A percentile compares a stretch with the other conserved stretches of the same genome.
These are phyloP conservation scores for Monosporascus sp. DNA, from an alignment of 2,329 filamentous ascomycete genomes.

Conservation along the genomic window DNA sequence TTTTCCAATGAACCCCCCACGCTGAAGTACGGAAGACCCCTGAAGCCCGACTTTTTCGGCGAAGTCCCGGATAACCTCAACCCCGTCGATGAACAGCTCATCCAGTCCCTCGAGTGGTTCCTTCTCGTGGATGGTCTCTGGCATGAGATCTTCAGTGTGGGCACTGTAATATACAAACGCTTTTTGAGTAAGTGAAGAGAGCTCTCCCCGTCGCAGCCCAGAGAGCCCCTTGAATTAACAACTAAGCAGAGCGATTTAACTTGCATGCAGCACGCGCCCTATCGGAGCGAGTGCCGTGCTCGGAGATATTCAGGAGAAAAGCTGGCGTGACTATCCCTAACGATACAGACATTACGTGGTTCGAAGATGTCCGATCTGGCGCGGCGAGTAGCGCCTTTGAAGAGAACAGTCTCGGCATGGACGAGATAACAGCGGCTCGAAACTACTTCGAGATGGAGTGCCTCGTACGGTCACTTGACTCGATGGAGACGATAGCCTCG, in stretches of 20 bases:
- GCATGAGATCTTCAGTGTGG: slow-evolving; percentile 62
- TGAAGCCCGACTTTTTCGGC: slow-evolving; percentile 67
- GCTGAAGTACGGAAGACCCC: slow-evolving; percentile 54
- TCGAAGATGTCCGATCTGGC: slow-evolving; percentile 21
- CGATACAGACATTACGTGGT: slow-evolving; percentile 27
- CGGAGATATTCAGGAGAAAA: slow-evolving; percentile 39
- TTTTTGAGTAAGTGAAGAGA: slow-evolving; percentile 67
- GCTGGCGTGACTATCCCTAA: slow-evolving; percentile 27
- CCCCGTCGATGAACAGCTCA: slow-evolving; percentile 62
- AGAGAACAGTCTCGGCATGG: slow-evolving; percentile 30
- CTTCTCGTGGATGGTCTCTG: slow-evolving; percentile 68
- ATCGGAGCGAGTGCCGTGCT: slow-evolving; percentile 45
- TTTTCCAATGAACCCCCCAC: slow-evolving; percentile 45
- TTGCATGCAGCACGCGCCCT: slow-evolving; percentile 51
- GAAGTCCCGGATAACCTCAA: slow-evolving; percentile 50
- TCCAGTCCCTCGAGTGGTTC: slow-evolving; percentile 82
- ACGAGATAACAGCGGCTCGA: slow-evolving; percentile 47
- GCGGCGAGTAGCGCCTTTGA: slow-evolving; percentile 21
- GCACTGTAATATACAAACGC: slow-evolving; percentile 71
- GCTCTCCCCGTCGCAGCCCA: not conserved
- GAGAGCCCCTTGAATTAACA: slow-evolving; percentile 2
- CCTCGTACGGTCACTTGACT: slow-evolving; percentile 60
- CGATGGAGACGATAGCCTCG: slow-evolving; percentile 61
- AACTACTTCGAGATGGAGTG: slow-evolving; percentile 65
- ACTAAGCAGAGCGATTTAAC: slow-evolving; percentile 39